Evolutionary conservation across 2,329 filamentous ascomycete species (phyloP), one percentile per base, ranked within the genome.

Genomic region (Clarireedia hainanense): DNA sequence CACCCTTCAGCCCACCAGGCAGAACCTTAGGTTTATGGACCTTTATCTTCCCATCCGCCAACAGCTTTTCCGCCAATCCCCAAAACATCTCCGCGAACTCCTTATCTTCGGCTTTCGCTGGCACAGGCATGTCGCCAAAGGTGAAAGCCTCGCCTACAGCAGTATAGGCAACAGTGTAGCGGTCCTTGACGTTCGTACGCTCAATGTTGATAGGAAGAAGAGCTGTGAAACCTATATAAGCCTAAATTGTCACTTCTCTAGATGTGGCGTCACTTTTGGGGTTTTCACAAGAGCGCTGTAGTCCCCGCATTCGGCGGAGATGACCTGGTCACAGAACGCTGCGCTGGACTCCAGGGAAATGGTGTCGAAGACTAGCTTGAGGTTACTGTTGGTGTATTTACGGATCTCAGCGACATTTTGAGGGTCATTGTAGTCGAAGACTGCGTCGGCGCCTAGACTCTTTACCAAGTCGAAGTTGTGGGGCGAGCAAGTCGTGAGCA

Each of bases 311-410:
- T 30, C 34, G 14, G 7, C 51, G 0, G 40, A 56, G 1, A 61
- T 26, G 2, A 56, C 56, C 6, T 58, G 23, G 5, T 24, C 50
- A 30, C 56, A 60, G 23, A 61, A 50, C 4, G 51, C 43, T 7
- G 51, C 37, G 7, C 20, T 27, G 2, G 45, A 26, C 5, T 24
- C 30, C 6, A 36, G 30, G 3, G 68, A 63, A 50, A 79, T 76
- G 55, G 71, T 75, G 62, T 80, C 78, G 39, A 76, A 73, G 5
- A 67, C 75, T n/a, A 74, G 66, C n/a, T 66, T 66, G 3, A 80
- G 69, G 23, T 68, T 67, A 64, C 75, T 70, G 6, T 71, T 65
- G 3, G 76, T 76, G 42, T 70, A 66, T 27, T 69, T 64, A 14
- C 70, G 68, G 63, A 80, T 79, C 56, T 76, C 70, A 26, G 67